These are phyloP conservation scores for Claviceps paspali DNA, from an alignment of 2,329 filamentous ascomycete species.

Conservation along the genomic window DNA sequence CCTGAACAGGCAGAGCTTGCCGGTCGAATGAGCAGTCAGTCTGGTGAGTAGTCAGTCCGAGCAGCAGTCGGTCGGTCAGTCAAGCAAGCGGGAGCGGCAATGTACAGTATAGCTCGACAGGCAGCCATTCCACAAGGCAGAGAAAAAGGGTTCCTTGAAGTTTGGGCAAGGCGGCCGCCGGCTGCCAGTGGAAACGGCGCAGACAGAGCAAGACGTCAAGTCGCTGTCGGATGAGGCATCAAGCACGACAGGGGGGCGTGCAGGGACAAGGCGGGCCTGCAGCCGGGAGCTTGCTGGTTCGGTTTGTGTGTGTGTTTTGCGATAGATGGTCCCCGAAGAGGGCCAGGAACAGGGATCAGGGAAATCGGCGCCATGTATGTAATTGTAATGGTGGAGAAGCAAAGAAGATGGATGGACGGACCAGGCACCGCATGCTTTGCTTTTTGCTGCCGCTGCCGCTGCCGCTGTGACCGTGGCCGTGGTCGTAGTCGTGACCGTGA, in stretches of 20 bases:
- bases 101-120: too few relatives aligned
- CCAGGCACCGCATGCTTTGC: too few relatives aligned
- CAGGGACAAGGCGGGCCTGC: constrained; percentile 14
- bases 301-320: constrained; percentile 1
- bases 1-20: too few relatives aligned
- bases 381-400: constrained; percentile 3
- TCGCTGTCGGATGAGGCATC: constrained; percentile 7
- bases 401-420: constrained; percentile 1
- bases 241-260: constrained; percentile 7
- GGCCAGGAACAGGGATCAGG: constrained; percentile 6
- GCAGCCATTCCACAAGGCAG: background rate
- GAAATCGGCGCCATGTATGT: background rate
- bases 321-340: constrained; percentile 2
- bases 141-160: background rate
- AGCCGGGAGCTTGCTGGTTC: constrained; percentile 15
- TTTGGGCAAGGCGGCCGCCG: constrained; percentile 1
- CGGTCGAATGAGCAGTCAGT: background rate
- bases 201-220: constrained; percentile 5
- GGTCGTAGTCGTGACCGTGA: too few relatives aligned
- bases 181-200: constrained; percentile 2
- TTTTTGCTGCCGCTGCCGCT: background rate
- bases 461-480: too few relatives aligned
- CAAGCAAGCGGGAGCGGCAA: background rate
- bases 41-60: background rate
- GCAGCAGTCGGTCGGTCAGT: background rate